Evolutionary conservation across 176 grass and related monocot genomes (phyloP).

Genomic region (Musa schizocarpa): DNA sequence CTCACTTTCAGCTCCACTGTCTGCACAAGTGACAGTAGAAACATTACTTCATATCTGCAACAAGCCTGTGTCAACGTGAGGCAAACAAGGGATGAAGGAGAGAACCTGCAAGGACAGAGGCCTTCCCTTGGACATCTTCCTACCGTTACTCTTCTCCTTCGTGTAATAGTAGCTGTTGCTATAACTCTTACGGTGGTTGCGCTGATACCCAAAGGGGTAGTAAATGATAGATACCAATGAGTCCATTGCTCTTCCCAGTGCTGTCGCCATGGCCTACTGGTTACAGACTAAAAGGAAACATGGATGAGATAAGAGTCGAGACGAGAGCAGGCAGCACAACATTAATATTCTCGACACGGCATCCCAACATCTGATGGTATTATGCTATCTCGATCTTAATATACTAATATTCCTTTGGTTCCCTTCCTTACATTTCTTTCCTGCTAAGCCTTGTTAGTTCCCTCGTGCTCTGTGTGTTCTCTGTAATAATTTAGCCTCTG

Average conservation of each 20-base stretch:
- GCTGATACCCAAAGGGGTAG: background rate
- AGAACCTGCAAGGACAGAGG: constrained; percentile 22
- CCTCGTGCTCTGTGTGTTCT: background rate
- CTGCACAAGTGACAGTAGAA: constrained; percentile 15
- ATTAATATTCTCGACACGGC: constrained; percentile 5
- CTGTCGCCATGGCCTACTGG: background rate
- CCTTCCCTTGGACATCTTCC: constrained; percentile 14
- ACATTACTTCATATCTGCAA: background rate
- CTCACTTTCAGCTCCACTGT: constrained; percentile 73
- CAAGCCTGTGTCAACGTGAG: background rate
- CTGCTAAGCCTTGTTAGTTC: background rate
- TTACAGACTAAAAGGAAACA: background rate
- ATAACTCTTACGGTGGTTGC: background rate
- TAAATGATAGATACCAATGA: constrained; percentile 9
- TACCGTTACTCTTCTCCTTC: background rate
- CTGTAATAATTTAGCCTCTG: constrained; percentile 1
- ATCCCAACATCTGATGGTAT: background rate
- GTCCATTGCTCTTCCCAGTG: constrained; percentile 10
- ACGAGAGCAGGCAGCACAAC: background rate
- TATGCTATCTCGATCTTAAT: too few species aligned
- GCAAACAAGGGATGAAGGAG: background rate
- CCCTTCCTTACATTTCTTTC: too few species aligned
- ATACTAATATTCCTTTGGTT: background rate
- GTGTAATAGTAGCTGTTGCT: constrained; percentile 4
- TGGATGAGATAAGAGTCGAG: background rate